phyloP scores from a whole-genome alignment of 345 rosid genomes.

The Aethionema arabicum region DNA sequence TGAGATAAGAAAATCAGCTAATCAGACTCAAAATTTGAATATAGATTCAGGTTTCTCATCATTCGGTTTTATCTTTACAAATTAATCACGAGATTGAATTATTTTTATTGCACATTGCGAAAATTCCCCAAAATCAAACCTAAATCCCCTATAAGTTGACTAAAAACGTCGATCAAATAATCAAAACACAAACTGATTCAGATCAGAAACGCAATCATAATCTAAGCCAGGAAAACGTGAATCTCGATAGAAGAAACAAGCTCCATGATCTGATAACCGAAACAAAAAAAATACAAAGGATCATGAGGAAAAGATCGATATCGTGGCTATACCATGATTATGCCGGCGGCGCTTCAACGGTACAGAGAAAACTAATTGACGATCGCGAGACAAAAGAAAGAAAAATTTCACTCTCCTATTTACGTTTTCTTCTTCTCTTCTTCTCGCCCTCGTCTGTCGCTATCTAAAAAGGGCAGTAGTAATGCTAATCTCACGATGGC shows the following conservation, averaged over 20 bases:
- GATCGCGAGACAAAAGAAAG: slow-evolving; percentile 3
- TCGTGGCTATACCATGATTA: slow-evolving; percentile 23
- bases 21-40: not conserved
- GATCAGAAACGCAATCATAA: slow-evolving; percentile 3
- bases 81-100: not conserved
- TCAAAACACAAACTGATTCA: not conserved
- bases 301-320: not conserved
- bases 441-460: not conserved
- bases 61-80: not conserved
- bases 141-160: too few relatives aligned
- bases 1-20: not conserved
- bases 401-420: not conserved
- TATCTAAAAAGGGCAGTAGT: not conserved
- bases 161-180: too few relatives aligned
- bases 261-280: not conserved
- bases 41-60: slow-evolving; percentile 1
- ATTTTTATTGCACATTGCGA: not conserved
- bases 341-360: slow-evolving; percentile 1
- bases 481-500: slow-evolving; percentile 18
- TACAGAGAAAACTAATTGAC: not conserved
- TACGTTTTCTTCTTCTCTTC: not conserved
- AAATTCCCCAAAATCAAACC: too few relatives aligned
- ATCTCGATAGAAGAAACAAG: not conserved
- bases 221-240: not conserved
- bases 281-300: not conserved